Evolutionary conservation across 306 rosid species (phyloP), one percentile per base, ranked within the genome.

Genomic region (Carpinus viminea): DNA sequence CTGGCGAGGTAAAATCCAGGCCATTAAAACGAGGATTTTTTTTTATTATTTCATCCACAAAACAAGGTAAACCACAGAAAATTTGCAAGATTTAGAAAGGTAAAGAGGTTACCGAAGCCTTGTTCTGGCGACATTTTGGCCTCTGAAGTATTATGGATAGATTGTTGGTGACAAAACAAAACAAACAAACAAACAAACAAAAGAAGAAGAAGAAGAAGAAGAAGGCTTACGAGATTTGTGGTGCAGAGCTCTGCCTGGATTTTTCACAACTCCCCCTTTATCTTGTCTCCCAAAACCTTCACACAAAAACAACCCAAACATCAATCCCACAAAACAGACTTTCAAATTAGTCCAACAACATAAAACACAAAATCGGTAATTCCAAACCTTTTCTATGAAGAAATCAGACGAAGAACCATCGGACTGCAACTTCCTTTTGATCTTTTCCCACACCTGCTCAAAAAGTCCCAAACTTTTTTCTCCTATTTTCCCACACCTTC

Each of bases 341-440:
- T 61, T 51, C 41, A 66, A 86, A 66, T 46, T 20, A 80, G 52
- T 51, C 38, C 24, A 72, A 41, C 7, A 26, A 57, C 69, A 12
- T 10, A 2, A 20, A 2, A 20, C 61, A 70, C 38, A 24, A 50
- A 38, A 16, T 10, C n/a, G 52, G 47, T 43, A 75, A 75, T 71
- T 61, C 20, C 54, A 10, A 77, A 94, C 98, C 98, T 94, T 94
- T 10, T 92, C 95, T 26, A 87, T 84, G 92, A 84, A 92, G 78
- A 90, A 88, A 86, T 90, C 96, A 68, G 96, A 90, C 16, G 97
- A 89, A 66, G 94, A 82, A 15, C 92, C 96, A 80, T 90, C 88
- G 53, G 88, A 85, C 74, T 86, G 92, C 82, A 92, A 87, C 87
- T 87, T 92, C 74, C 80, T 87, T 74, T 94, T 89, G 20, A 92